phyloP scores from a whole-genome alignment of 2,329 filamentous ascomycete species.

The Aspergillus sp. region DNA sequence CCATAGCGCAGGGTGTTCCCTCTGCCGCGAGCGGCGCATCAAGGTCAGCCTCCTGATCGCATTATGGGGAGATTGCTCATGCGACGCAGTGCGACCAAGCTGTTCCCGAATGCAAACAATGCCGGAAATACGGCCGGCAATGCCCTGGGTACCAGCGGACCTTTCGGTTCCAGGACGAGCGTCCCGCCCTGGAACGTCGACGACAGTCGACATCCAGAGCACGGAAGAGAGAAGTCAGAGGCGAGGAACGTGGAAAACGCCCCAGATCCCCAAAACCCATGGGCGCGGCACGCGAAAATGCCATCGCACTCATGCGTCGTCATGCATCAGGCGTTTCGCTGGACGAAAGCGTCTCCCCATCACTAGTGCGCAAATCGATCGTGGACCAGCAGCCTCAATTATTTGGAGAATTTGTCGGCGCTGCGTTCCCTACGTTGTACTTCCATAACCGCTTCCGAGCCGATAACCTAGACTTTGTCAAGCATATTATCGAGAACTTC shows the following conservation, averaged over 20 bases:
- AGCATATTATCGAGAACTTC: constrained; percentile 15
- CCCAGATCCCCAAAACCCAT: constrained; percentile 6
- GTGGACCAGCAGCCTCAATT: constrained; percentile 13
- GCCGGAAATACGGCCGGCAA: constrained; percentile 25
- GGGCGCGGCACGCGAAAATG: constrained; percentile 13
- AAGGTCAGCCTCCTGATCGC: constrained; percentile 16
- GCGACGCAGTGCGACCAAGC: constrained; percentile 36
- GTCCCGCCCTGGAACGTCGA: constrained; percentile 23
- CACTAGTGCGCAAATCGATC: constrained; percentile 13
- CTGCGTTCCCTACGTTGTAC: constrained; percentile 20
- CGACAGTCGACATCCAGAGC: constrained; percentile 10
- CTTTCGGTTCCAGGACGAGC: constrained; percentile 31
- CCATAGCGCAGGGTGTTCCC: constrained; percentile 33
- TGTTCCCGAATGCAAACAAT: constrained; percentile 31
- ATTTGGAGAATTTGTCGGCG: constrained; percentile 18
- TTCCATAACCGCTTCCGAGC: constrained; percentile 19
- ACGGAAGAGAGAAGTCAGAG: too few species aligned
- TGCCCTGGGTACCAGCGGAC: constrained; percentile 28
- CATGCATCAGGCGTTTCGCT: constrained; percentile 9
- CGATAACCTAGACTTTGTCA: constrained; percentile 13
- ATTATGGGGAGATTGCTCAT: not conserved
- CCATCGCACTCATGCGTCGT: constrained; percentile 17
- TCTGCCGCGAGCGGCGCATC: constrained; percentile 32
- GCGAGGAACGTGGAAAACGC: constrained; percentile 2
- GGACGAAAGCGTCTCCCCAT: constrained; percentile 14